phyloP scores from a whole-genome alignment of 768 basidiomycete genomes.

The Boletus bicolor region DNA sequence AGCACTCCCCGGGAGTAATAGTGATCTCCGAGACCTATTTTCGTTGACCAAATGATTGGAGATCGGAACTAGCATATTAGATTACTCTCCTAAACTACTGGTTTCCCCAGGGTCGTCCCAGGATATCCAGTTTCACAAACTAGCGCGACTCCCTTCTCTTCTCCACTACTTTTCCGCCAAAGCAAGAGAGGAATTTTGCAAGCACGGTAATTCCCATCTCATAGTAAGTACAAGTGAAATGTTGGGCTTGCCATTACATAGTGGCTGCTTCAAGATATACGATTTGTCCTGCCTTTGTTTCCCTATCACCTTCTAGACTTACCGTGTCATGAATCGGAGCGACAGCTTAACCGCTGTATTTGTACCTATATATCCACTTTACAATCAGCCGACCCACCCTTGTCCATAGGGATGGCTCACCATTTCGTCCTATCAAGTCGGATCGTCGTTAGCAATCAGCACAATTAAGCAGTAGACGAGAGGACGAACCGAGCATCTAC shows the following conservation, averaged over 20 bases:
- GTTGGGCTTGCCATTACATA: neutral
- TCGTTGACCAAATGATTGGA: no score
- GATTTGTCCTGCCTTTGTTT: neutral
- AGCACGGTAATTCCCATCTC: neutral
- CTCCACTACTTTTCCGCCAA: neutral
- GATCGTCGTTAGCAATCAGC: constrained; percentile 1
- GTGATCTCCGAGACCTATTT: no score
- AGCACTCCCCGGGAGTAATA: no score
- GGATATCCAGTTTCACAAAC: neutral
- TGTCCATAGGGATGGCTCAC: constrained; percentile 4
- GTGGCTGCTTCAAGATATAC: neutral
- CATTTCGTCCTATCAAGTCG: constrained; percentile 27
- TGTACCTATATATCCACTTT: constrained; percentile 21
- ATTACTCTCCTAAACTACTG: no score
- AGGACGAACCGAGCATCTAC: constrained; percentile 66
- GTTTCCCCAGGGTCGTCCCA: no score
- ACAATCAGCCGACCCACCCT: neutral
- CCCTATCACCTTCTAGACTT: neutral
- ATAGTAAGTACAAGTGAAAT: neutral
- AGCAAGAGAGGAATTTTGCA: neutral
- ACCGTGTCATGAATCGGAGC: neutral
- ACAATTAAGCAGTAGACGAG: neutral
- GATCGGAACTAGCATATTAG: no score
- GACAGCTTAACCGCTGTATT: constrained; percentile 21
- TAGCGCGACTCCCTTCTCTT: neutral